Conservation (phyloP, 2,329 filamentous ascomycete genomes). For the Sporothrix globosa region DNA sequence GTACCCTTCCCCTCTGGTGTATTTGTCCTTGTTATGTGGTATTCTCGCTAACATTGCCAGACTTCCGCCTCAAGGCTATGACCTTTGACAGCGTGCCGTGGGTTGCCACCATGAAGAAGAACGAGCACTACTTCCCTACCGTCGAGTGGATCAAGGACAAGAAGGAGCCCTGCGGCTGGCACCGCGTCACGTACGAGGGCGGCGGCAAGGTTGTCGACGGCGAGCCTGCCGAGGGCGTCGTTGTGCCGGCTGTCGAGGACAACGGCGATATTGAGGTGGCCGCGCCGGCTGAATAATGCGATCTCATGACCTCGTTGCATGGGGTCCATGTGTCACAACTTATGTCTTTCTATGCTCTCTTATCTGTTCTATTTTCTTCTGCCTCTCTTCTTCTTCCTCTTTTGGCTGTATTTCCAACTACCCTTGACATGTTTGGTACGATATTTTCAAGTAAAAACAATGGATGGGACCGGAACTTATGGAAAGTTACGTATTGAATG, state of each 20-base stretch:
- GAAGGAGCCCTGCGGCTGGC: conserved; percentile 63
- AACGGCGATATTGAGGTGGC: conserved; percentile 41
- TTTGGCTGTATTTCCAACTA: background rate
- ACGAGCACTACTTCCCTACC: conserved; percentile 88
- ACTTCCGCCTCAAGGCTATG: conserved; percentile 95
- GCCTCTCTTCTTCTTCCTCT: background rate
- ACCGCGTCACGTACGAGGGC: conserved; percentile 64
- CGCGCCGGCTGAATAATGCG: background rate
- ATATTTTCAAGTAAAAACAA: conserved; percentile 17
- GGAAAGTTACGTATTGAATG: background rate
- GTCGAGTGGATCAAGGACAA: conserved; percentile 70
- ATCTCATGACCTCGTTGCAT: no score
- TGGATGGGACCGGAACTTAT: conserved; percentile 1
- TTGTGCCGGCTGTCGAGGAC: conserved; percentile 47
- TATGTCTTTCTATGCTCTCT: background rate
- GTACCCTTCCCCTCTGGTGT: conserved; percentile 40
- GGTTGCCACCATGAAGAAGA: conserved; percentile 99
- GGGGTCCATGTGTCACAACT: background rate
- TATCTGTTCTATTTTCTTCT: background rate
- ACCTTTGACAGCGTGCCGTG: conserved; percentile 98
- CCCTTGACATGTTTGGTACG: conserved; percentile 9
- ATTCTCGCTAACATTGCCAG: conserved; percentile 44
- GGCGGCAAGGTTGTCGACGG: conserved; percentile 57
- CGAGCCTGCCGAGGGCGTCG: conserved; percentile 57
- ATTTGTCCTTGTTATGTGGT: background rate